Base-by-base conservation (phyloP, 768 basidiomycete species). In the Amylocystis lapponica region DNA sequence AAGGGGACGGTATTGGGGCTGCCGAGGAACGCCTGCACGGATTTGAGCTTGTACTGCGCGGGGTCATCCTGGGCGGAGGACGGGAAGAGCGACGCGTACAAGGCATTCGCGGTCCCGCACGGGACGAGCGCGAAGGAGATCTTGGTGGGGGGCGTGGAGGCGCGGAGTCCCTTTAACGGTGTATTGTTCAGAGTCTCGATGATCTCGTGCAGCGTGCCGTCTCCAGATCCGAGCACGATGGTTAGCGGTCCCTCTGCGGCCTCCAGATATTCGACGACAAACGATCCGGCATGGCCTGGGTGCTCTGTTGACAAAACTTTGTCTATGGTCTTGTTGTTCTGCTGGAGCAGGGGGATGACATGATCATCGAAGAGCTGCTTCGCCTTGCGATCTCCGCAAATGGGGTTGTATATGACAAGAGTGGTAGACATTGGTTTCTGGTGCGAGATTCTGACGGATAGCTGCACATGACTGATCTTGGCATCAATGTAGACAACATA, bases 181-280 rank as follows among this genome's bases (percentile, higher is more conserved):
- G 43, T 26, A 16, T 33, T 36, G 27, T 49, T 45, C 16, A 89
- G 57, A 10, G 71, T 71, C 48, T 84, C 86, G 57, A 93, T 71
- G 49, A 95, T 76, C 54, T 98, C 93, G 60, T 95, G 89, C 29
- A 92, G 68, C 1, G 93, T 96, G 14, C 94, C 94, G 62, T 98
- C 94, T 7, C 94, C 94, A 4, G 93, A 91, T 13, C 75, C 77
- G 20, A 92, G 67, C 39, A 86, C 57, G 36, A 86, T 57, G 1
- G 72, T 72, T 39, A 75, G 46, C 8, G 57, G 36, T 47, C 57
- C 65, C 7, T 58, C 43, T 42, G 55, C 47, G 32, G 52, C 48
- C 9, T 64, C 44, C 37, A 83, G 54, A 48, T 73, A 66, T 5
- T 68, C 55, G 26, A 68, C 47, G 13, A 77, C 62, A 39, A 74